These are phyloP conservation scores for Craterostigma plantagineum DNA, from an alignment of 257 asterid genomes.

Conservation along the genomic window DNA sequence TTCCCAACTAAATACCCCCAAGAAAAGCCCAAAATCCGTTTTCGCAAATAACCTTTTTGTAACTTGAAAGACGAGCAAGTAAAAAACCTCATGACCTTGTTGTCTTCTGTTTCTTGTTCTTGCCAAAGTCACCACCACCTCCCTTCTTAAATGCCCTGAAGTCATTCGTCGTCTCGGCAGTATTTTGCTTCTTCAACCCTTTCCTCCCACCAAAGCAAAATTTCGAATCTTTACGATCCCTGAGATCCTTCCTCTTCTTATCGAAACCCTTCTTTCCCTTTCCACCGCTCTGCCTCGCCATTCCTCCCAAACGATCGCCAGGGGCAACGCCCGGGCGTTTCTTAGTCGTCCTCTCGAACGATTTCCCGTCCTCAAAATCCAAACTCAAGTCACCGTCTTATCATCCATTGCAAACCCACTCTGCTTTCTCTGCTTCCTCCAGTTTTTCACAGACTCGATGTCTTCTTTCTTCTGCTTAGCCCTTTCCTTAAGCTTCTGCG, in stretches of 20 bases:
- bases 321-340: conserved; percentile 65
- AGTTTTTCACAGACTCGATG: conserved; percentile 73
- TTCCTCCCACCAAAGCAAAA: conserved; percentile 83
- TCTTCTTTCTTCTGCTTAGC: conserved; percentile 75
- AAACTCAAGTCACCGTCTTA: conserved; percentile 32
- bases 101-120: conserved; percentile 20
- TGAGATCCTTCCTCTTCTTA: conserved; percentile 21
- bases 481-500: conserved; percentile 56
- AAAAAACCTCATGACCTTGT: conserved; percentile 6
- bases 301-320: conserved; percentile 82
- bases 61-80: too few relatives aligned
- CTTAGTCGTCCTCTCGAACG: conserved; percentile 37
- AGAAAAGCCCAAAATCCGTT: too few relatives aligned
- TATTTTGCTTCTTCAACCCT: conserved; percentile 74
- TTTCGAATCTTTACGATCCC: conserved; percentile 44
- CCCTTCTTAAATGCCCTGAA: conserved; percentile 21
- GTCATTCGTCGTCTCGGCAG: conserved; percentile 59
- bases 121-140: conserved; percentile 12
- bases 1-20: too few relatives aligned
- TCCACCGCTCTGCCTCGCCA: conserved; percentile 18
- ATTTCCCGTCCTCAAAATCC: conserved; percentile 52
- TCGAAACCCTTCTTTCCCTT: conserved; percentile 31
- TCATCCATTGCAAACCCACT: conserved; percentile 36
- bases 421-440: conserved; percentile 83
- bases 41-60: too few relatives aligned